Evolutionary conservation across 169 alveolate genomes (phyloP), one percentile per base, ranked within the genome.

Genomic region (Eimeria maxima): DNA sequence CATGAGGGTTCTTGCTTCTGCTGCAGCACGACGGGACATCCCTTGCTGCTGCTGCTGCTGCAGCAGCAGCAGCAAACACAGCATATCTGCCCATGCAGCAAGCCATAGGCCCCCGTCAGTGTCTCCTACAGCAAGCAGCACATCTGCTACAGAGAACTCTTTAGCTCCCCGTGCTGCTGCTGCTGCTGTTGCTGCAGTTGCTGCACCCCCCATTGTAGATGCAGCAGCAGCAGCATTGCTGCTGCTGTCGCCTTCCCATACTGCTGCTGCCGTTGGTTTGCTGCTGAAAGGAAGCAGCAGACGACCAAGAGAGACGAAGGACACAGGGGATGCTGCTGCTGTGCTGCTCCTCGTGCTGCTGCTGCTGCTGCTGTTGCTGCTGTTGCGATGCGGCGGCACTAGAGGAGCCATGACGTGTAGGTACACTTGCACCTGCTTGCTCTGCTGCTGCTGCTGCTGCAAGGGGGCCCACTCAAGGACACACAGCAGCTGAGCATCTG

Each of bases 51-150:
- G 74, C 74, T 63, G 74, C 83, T 78, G 89, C 89, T 27, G 38
- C 67, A 42, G 89, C 69, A 78, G 69, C 89, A 44, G 63, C 93
- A 87, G 50, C 67, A 87, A 50, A 14, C 44, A 29, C 84, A 38
- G 24, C 8, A 90, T 10, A 83, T 27, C 73, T 7, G 65, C 83
- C 95, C 95, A 91, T 16, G 53, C 95, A 29, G 80, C 95, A 6
- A 91, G 55, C 95, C 95, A 91, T 2, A 91, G 45, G 69, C 88
- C 78, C 20, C 95, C 95, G 13, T 50, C 69, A 53, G 95, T 90
- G 44, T 91, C 95, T 14, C 95, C 95, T 44, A 76, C 67, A 22
- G 90, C 95, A 8, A 91, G 95, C 83, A 91, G 81, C 71, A 24
- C 92, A 7, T 50, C 76, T 55, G 92, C 27, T 6, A 78, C 92